phyloP scores from a whole-genome alignment of 768 basidiomycete species.

The Chiua virens region DNA sequence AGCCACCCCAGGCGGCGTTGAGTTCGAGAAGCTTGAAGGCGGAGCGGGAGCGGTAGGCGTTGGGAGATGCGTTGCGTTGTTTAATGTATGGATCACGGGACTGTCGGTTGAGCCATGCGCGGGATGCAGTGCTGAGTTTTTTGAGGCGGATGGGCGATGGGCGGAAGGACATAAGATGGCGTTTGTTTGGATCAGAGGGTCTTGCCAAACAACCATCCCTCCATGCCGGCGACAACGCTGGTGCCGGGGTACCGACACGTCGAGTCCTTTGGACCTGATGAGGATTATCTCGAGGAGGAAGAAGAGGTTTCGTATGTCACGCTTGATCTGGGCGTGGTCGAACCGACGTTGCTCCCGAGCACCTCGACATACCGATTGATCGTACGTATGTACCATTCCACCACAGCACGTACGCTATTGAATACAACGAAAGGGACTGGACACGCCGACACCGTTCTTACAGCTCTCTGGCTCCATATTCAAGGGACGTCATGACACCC shows the following conservation, averaged over 20 bases:
- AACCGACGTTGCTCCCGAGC: conserved; percentile 74
- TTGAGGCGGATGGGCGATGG: conserved; percentile 28
- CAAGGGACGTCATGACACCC: conserved; percentile 63
- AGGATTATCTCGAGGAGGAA: conserved; percentile 58
- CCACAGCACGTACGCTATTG: not conserved
- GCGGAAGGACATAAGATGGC: conserved; percentile 35
- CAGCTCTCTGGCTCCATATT: conserved; percentile 77
- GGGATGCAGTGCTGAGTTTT: conserved; percentile 44
- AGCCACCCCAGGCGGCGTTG: conserved; percentile 51
- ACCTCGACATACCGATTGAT: conserved; percentile 71
- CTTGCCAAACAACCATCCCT: conserved; percentile 19
- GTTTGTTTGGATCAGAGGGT: conserved; percentile 30
- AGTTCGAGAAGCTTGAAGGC: conserved; percentile 92
- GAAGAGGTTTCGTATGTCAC: conserved; percentile 67
- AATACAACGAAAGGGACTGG: conserved; percentile 54
- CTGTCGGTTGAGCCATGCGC: conserved; percentile 70
- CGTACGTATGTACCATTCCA: conserved; percentile 40
- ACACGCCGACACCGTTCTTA: conserved; percentile 74
- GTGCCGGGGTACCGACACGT: conserved; percentile 68
- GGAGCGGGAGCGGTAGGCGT: conserved; percentile 75
- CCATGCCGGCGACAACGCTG: conserved; percentile 30
- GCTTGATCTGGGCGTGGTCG: conserved; percentile 67
- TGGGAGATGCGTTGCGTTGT: conserved; percentile 44
- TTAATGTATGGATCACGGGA: conserved; percentile 70
- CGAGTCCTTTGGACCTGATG: conserved; percentile 63